Evolutionary conservation across 768 basidiomycete species (phyloP).

Genomic region (Ramaria sp.): DNA sequence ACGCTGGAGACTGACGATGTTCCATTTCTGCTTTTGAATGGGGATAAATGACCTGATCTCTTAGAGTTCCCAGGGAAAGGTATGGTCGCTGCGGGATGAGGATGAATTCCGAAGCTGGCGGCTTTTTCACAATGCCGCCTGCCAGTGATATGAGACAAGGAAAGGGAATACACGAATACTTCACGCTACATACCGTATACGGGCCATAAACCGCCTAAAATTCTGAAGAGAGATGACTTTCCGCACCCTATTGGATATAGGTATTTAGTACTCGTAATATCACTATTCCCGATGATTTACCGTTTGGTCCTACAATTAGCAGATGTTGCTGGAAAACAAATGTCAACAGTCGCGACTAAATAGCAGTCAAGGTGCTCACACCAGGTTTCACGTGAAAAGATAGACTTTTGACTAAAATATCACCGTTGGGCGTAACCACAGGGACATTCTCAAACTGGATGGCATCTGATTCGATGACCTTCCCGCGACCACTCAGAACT

Average conservation of each 20-base stretch:
- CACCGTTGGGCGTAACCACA: slow-evolving; percentile 93
- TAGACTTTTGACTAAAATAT: slow-evolving; percentile 73
- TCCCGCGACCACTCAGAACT: slow-evolving; percentile 76
- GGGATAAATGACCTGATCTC: slow-evolving; percentile 96
- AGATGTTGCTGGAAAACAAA: slow-evolving; percentile 60
- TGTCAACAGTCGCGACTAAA: neutral
- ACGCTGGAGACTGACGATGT: slow-evolving; percentile 39
- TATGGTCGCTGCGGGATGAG: slow-evolving; percentile 95
- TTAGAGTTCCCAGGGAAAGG: slow-evolving; percentile 83
- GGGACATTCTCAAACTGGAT: slow-evolving; percentile 91
- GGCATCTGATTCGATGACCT: slow-evolving; percentile 74
- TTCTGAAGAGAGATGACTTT: slow-evolving; percentile 90
- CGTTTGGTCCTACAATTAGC: slow-evolving; percentile 91
- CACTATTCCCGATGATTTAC: slow-evolving; percentile 24
- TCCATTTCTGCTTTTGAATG: slow-evolving; percentile 76
- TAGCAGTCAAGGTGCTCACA: slow-evolving; percentile 31
- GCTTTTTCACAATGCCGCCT: slow-evolving; percentile 79
- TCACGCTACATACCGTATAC: slow-evolving; percentile 33
- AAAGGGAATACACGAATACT: neutral
- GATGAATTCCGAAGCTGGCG: slow-evolving; percentile 79
- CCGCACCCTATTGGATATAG: slow-evolving; percentile 48
- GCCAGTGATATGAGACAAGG: neutral
- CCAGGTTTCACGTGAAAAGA: slow-evolving; percentile 87
- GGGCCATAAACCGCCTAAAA: slow-evolving; percentile 94
- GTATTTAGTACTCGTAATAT: neutral